A percentile compares a stretch with the other conserved stretches of the same genome.
Evolutionary conservation across 2,329 filamentous ascomycete genomes (phyloP).

Genomic region (Ophiostoma sp.): DNA sequence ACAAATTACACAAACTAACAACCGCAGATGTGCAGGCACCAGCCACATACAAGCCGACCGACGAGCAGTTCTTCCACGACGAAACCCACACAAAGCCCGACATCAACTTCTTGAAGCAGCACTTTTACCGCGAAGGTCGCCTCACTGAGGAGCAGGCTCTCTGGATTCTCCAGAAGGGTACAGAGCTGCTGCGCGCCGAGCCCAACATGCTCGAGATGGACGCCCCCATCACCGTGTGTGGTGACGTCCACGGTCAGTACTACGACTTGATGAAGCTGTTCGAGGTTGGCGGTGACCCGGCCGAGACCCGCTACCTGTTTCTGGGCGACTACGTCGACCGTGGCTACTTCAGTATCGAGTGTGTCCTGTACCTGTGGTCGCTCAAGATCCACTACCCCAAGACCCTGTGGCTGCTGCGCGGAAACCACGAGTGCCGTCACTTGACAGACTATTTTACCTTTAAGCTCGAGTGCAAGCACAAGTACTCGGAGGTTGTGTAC

Average conservation of each 20-base stretch:
- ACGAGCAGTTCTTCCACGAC: constrained; percentile 91
- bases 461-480: constrained; percentile 99
- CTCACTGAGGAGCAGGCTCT: constrained; percentile 95
- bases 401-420: constrained; percentile 91
- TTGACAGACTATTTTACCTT: constrained; percentile 99
- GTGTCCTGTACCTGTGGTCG: constrained; percentile 94
- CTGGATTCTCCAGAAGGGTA: constrained; percentile 86
- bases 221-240: constrained; percentile 96
- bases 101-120: constrained; percentile 91
- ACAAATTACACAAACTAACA: not conserved
- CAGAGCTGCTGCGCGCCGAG: constrained; percentile 80
- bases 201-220: constrained; percentile 99
- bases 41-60: constrained; percentile 83
- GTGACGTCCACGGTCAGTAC: constrained; percentile 97
- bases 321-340: constrained; percentile 96
- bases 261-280: constrained; percentile 99
- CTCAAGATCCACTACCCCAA: constrained; percentile 99
- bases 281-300: constrained; percentile 92
- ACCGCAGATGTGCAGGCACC: constrained; percentile 94
- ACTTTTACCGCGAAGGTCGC: constrained; percentile 95
- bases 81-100: constrained; percentile 83
- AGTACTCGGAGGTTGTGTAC: constrained; percentile 93
- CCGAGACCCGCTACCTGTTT: constrained; percentile 95
- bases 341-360: constrained; percentile 99
- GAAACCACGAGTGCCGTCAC: constrained; percentile 98